Evolutionary conservation across 2,329 filamentous ascomycete genomes (phyloP).

Genomic region (Ceratocystis harringtonii): DNA sequence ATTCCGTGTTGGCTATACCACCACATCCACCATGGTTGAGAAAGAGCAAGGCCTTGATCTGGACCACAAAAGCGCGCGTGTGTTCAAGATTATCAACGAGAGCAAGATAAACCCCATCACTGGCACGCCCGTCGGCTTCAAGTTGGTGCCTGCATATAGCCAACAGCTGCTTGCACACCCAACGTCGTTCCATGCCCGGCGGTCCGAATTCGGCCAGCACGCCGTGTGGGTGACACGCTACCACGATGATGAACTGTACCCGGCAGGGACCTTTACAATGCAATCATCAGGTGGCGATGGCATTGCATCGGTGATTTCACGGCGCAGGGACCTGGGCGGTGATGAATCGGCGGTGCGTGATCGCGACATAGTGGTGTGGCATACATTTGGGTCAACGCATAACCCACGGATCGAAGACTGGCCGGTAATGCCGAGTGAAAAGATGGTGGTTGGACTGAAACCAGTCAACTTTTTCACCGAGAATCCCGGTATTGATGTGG

Average conservation of each 20-base stretch:
- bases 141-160: conserved; percentile 32
- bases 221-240: conserved; percentile 33
- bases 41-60: conserved; percentile 35
- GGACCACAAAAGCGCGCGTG: conserved; percentile 33
- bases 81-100: conserved; percentile 36
- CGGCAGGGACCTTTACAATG: conserved; percentile 31
- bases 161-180: conserved; percentile 30
- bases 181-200: conserved; percentile 27
- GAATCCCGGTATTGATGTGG: conserved; percentile 37
- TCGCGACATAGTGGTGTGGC: conserved; percentile 42
- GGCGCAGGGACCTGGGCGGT: conserved; percentile 22
- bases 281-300: conserved; percentile 32
- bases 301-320: conserved; percentile 28
- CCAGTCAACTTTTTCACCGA: conserved; percentile 39
- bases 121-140: conserved; percentile 32
- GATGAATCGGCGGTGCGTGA: conserved; percentile 31
- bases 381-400: conserved; percentile 47
- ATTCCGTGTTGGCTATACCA: conserved; percentile 33
- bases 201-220: conserved; percentile 31
- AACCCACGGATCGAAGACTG: conserved; percentile 52
- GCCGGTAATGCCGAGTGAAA: conserved; percentile 53
- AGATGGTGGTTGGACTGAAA: conserved; percentile 35
- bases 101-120: conserved; percentile 29
- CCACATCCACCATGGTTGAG: conserved; percentile 30
- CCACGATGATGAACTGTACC: conserved; percentile 30